A percentile compares a stretch with the other conserved stretches of the same genome.
phyloP scores from a whole-genome alignment of 805 yeast species.

The Cyberlindnera mycetangii region DNA sequence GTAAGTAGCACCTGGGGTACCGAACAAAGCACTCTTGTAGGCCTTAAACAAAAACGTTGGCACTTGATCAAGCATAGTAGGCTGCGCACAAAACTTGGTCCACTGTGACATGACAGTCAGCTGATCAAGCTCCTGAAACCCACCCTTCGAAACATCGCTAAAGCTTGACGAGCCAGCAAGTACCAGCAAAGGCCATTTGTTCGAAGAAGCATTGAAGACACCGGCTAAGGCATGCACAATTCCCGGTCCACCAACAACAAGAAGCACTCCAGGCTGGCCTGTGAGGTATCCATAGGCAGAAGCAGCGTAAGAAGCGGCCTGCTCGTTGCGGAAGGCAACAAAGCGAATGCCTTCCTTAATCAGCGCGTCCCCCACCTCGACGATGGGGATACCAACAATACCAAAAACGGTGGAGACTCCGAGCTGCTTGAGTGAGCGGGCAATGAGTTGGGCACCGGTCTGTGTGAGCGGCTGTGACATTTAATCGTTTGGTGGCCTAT shows the following conservation, averaged over 20 bases:
- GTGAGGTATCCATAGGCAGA: slow-evolving; percentile 66
- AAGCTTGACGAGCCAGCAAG: slow-evolving; percentile 61
- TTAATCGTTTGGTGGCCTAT: too few species aligned
- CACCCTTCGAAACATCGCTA: slow-evolving; percentile 52
- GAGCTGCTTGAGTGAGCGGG: slow-evolving; percentile 42
- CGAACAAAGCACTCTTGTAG: slow-evolving; percentile 41
- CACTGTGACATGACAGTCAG: slow-evolving; percentile 45
- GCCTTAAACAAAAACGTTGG: slow-evolving; percentile 44
- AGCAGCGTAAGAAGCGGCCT: slow-evolving; percentile 75
- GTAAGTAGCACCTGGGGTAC: slow-evolving; percentile 60
- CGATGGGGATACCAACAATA: slow-evolving; percentile 73
- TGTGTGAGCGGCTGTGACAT: too few species aligned
- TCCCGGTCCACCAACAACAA: slow-evolving; percentile 79
- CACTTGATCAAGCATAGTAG: slow-evolving; percentile 33
- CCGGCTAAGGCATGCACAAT: slow-evolving; percentile 67
- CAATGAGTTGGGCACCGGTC: slow-evolving; percentile 48
- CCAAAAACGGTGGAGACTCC: slow-evolving; percentile 63
- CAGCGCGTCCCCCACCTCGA: slow-evolving; percentile 63
- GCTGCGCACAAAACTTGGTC: slow-evolving; percentile 51
- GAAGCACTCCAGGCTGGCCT: slow-evolving; percentile 59
- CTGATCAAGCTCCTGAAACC: slow-evolving; percentile 72
- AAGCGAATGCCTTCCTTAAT: slow-evolving; percentile 53
- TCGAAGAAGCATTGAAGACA: slow-evolving; percentile 55
- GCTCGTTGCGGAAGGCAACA: slow-evolving; percentile 65
- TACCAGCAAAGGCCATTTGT: slow-evolving; percentile 63